Evolutionary conservation across 2,329 filamentous ascomycete species (phyloP), one percentile per base, ranked within the genome.

Genomic region (Talaromyces amestolkiae): DNA sequence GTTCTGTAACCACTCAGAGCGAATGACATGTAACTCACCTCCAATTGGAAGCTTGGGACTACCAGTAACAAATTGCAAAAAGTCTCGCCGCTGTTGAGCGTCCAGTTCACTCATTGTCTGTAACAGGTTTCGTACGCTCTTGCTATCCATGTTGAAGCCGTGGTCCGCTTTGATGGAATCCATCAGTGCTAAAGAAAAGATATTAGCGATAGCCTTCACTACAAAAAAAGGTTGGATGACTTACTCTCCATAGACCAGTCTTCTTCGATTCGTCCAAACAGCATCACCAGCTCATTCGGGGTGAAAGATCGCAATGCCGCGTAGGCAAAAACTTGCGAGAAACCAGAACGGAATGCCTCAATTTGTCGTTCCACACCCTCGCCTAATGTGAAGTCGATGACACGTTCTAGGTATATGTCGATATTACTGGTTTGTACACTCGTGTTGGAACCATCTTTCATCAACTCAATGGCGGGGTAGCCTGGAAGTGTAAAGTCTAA

Each of bases 111-210:
- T 97, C 95, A 99, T 98, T 10, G 90, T 90, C 73, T 97, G 93
- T 19, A 99, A 84, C 69, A 99, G 78, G 72, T 99, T 98, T 72
- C 90, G 92, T 58, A 99, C 93, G 73, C 91, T 97, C 81, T 90
- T 91, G 83, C 94, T 98, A 76, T 99, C 95, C 87, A 99, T 95
- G 72, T 98, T 99, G 82, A 92, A 99, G 9, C 95, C 95, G 75
- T 99, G 95, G 72, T 99, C 95, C 33, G 95, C 95, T 81, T 99
- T 99, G 81, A 99, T 94, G 0, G 94, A 97, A 75, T 99, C 95
- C 87, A 96, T 96, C 47, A 99, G 87, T 66, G 95, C 92, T 95
- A 71, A 56, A 67, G 33, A 45, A 41, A 15, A 35, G 9, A 45
- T 62, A 58, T 65, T 63, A 56, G 70, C 22, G 53, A 60, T 56